Base-by-base conservation (phyloP, 2,329 filamentous ascomycete species). In the Onygenales sp. region DNA sequence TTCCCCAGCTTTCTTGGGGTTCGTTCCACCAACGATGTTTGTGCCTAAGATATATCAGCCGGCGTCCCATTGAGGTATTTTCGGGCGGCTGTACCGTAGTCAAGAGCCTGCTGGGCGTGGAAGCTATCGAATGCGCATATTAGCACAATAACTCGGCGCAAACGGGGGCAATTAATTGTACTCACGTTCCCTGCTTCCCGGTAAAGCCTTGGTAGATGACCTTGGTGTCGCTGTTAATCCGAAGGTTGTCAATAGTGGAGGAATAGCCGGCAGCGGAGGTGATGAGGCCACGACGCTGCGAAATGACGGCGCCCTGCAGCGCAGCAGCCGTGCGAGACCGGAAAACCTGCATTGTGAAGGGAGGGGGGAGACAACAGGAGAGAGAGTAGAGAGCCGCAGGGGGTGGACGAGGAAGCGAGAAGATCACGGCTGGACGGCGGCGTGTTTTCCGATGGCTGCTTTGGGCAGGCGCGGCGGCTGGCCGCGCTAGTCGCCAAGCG, bases 181-280 rank as follows among this genome's bases (percentile, higher is more conserved):
- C 85, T 75, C 73, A 90, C 86, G 87, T 92, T 86, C 89, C 89
- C 81, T 95, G 90, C 80, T 88, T 93, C 71, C 92, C 92, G 54
- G 92, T 97, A 74, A 97, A 97, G 63, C 93, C 93, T 78, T 98
- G 93, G 79, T 83, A 97, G 67, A 97, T 78, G 62, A 98, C 89
- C 78, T 93, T 94, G 65, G 93, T 98, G 63, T 96, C 85, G 71
- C 78, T 70, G 74, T 90, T 95, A 79, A 97, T 91, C 75, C 89
- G 87, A 67, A 97, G 83, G 80, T 97, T 97, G 67, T 85, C 77
- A 69, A 85, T 78, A 55, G 87, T 92, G 65, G 81, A 72, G 62
- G 84, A 74, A 71, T 92, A 92, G 58, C 82, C 82, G 61, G 83
- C 81, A 57, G 79, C 79, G 61, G 79, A 74, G 51, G 86, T 85